Conservation (phyloP, 495 filamentous ascomycete genomes). For the Bryoglossum gracile region DNA sequence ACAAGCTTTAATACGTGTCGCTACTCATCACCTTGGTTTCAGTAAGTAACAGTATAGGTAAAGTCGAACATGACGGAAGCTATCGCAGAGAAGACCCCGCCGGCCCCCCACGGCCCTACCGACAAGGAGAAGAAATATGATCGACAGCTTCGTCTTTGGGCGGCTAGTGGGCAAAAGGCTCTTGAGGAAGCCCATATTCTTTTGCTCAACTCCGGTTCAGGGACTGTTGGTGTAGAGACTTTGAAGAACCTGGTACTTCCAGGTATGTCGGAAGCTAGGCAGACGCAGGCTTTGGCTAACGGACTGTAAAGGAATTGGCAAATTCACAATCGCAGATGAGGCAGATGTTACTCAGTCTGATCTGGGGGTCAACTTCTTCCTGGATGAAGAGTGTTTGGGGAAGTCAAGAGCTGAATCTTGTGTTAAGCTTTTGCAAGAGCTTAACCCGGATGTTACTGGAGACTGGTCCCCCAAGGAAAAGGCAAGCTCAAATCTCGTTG, state of each 20-base stretch:
- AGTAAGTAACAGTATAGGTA: too few species aligned
- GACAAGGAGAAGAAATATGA: slow-evolving; percentile 95
- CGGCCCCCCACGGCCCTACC: slow-evolving; percentile 54
- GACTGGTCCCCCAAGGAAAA: slow-evolving; percentile 42
- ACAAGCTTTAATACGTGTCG: too few species aligned
- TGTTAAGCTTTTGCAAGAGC: slow-evolving; percentile 68
- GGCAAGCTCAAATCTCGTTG: slow-evolving; percentile 18
- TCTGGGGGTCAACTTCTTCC: slow-evolving; percentile 93
- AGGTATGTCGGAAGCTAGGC: slow-evolving; percentile 33
- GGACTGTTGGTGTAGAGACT: slow-evolving; percentile 81
- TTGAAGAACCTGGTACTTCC: slow-evolving; percentile 96
- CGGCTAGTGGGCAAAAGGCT: slow-evolving; percentile 80
- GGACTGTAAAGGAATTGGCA: slow-evolving; percentile 60
- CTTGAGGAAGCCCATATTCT: slow-evolving; percentile 86
- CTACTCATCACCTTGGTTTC: too few species aligned
- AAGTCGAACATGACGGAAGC: slow-evolving; percentile 22
- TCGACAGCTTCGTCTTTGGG: slow-evolving; percentile 92
- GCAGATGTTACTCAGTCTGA: slow-evolving; percentile 70
- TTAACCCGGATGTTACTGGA: slow-evolving; percentile 94
- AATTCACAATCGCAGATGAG: slow-evolving; percentile 89
- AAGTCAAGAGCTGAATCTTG: slow-evolving; percentile 73
- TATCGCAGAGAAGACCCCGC: slow-evolving; percentile 39
- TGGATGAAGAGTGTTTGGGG: slow-evolving; percentile 71
- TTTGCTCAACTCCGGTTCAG: slow-evolving; percentile 75
- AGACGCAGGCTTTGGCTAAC: slow-evolving; percentile 15